These are phyloP conservation scores for Flagelloscypha sp. DNA, from an alignment of 768 basidiomycete species.

Conservation along the genomic window DNA sequence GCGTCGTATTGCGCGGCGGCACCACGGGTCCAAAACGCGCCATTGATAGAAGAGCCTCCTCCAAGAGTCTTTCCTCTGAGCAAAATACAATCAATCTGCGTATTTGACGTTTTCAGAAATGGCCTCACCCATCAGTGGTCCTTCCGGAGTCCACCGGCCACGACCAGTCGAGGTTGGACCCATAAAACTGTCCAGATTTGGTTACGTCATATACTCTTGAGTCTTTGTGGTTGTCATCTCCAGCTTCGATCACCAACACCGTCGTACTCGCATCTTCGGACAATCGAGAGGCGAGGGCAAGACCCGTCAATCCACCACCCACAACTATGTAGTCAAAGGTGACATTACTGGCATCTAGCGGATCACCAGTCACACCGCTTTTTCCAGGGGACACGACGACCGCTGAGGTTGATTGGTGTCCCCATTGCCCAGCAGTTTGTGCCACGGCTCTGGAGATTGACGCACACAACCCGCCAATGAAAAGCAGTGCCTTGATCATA, in stretches of 20 bases:
- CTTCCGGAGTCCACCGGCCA: not conserved
- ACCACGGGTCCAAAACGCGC: slow-evolving; percentile 26
- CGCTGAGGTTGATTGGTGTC: too few species aligned
- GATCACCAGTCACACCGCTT: slow-evolving; percentile 26
- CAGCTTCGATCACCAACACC: slow-evolving; percentile 34
- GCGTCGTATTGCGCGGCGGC: slow-evolving; percentile 23
- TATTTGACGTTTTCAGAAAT: too few species aligned
- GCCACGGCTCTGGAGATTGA: too few species aligned
- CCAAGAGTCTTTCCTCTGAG: too few species aligned
- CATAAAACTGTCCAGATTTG: not conserved
- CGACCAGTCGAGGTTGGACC: not conserved
- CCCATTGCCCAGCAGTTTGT: too few species aligned
- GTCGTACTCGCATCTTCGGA: slow-evolving; percentile 26
- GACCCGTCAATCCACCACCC: slow-evolving; percentile 27
- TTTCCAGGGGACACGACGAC: too few species aligned
- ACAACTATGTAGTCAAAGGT: slow-evolving; percentile 17
- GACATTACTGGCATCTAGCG: slow-evolving; percentile 24
- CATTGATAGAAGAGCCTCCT: slow-evolving; percentile 28
- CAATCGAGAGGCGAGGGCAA: slow-evolving; percentile 27
- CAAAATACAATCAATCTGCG: too few species aligned
- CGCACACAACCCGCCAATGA: too few species aligned
- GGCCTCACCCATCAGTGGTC: too few species aligned
- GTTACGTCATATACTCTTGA: not conserved
- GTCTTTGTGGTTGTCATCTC: slow-evolving; percentile 16
- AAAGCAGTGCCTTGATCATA: too few species aligned